phyloP scores from a whole-genome alignment of 768 basidiomycete species.

The Sutorius australiensis region DNA sequence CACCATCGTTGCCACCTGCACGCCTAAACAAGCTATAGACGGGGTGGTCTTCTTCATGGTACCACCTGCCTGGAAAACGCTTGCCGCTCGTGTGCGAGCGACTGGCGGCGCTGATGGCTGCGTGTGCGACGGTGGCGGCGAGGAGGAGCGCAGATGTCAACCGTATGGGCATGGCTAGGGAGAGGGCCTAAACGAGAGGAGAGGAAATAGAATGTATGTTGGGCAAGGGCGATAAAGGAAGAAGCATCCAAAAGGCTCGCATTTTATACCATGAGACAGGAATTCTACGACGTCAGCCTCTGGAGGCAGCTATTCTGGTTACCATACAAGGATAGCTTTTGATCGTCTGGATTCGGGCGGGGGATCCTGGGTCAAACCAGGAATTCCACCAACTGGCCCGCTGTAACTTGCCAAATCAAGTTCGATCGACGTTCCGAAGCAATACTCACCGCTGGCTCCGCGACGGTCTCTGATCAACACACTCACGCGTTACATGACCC shows the following conservation, averaged over 20 bases:
- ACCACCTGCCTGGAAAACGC: conserved; percentile 46
- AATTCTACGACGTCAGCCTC: conserved; percentile 25
- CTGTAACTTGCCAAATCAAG: conserved; percentile 16
- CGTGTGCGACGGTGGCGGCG: conserved; percentile 20
- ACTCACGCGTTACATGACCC: neutral
- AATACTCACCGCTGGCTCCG: conserved; percentile 11
- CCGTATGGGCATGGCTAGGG: conserved; percentile 22
- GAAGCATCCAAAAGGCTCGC: neutral
- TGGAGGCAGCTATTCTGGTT: conserved; percentile 17
- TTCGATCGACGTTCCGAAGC: conserved; percentile 16
- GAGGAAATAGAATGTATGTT: conserved; percentile 29
- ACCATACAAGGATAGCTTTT: conserved; percentile 8
- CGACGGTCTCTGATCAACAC: neutral
- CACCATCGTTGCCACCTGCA: conserved; percentile 40
- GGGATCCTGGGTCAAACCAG: neutral
- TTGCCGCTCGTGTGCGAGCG: conserved; percentile 18
- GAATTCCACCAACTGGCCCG: neutral
- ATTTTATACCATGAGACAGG: conserved; percentile 27
- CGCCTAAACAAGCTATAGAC: conserved; percentile 63
- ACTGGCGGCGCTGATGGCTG: conserved; percentile 15
- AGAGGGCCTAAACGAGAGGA: conserved; percentile 37
- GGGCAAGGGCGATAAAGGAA: conserved; percentile 7
- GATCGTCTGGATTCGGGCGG: conserved; percentile 4
- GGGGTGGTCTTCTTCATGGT: conserved; percentile 57
- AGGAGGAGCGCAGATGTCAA: conserved; percentile 25